Evolutionary conservation across 2,329 filamentous ascomycete genomes (phyloP), one percentile per base, ranked within the genome.

Genomic region (Rhynchosporium secalis): DNA sequence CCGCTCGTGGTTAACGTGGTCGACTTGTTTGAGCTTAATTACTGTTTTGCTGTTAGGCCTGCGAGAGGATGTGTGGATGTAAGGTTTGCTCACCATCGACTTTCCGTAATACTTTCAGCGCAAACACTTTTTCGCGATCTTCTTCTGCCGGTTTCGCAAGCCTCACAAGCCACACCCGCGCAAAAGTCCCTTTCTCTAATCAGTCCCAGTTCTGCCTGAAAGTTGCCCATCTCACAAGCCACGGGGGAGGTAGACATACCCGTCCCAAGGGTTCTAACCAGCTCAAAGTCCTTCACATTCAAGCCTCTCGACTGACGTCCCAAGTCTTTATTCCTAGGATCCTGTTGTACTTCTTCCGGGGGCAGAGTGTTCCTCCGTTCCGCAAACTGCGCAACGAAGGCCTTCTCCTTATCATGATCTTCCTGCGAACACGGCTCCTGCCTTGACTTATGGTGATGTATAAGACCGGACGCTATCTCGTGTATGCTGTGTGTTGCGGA

Each of bases 1-100:
- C 70, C 90, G 88, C 80, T 95, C 91, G 76, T 93, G 90, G 65
- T 89, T 88, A 60, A 94, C 90, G 76, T 95, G 91, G 76, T 94
- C 90, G 69, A 94, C 87, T 73, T 95, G 91, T 80, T 94, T 94
- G 62, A 94, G 83, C 66, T 88, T 88, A 74, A 95, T 89, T 49
- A 95, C 88, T 84, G 71, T 54, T 55, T 48, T 15, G 28, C 55
- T 64, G 57, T 57, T 41, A 67, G 61, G 33, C 62, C 36, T 20
- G 7, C 15, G 15, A 13, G 43, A 36, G 56, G 29, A 4, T 28
- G 12, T 10, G 29, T 20, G 41, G 20, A 20, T 20, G 20, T n/a
- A 13, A 28, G 45, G 7, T 43, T 20, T 6, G 62, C 73, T 31
- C 56, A 76, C 75, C 78, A 71, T 88, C 83, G 60, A 84, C 81